phyloP scores from a whole-genome alignment of 2,329 filamentous ascomycete species.

The Scedosporium dehoogii region DNA sequence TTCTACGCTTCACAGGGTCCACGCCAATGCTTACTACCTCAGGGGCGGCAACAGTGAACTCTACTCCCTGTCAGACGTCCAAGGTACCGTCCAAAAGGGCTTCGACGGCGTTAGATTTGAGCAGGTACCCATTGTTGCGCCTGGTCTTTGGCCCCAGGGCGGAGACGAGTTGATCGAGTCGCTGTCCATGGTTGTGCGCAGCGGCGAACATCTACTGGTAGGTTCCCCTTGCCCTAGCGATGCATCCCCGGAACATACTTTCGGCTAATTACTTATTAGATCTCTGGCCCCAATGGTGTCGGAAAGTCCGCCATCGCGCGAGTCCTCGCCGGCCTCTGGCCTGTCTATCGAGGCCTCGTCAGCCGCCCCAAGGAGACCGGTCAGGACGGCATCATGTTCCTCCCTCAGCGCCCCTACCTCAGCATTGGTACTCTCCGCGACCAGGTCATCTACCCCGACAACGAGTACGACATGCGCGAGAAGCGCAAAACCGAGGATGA shows the following conservation, averaged over 20 bases:
- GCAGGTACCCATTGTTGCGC: slow-evolving; percentile 86
- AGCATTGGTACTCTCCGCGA: slow-evolving; percentile 88
- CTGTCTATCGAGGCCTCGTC: slow-evolving; percentile 85
- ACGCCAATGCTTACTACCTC: slow-evolving; percentile 77
- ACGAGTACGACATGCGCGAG: slow-evolving; percentile 85
- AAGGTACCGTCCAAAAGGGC: slow-evolving; percentile 87
- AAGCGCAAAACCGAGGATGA: slow-evolving; percentile 69
- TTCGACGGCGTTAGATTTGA: slow-evolving; percentile 93
- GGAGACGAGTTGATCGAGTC: slow-evolving; percentile 87
- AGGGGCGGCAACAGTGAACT: slow-evolving; percentile 60
- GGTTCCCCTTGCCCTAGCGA: not conserved
- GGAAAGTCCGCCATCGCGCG: slow-evolving; percentile 86
- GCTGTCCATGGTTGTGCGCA: slow-evolving; percentile 78
- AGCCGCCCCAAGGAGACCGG: slow-evolving; percentile 73
- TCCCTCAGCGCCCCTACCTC: slow-evolving; percentile 88
- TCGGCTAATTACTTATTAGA: slow-evolving; percentile 28
- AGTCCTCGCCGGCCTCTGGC: slow-evolving; percentile 88
- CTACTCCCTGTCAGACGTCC: slow-evolving; percentile 82
- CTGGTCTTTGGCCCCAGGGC: slow-evolving; percentile 75
- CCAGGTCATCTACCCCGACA: slow-evolving; percentile 96
- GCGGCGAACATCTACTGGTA: slow-evolving; percentile 75
- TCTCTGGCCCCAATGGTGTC: slow-evolving; percentile 89
- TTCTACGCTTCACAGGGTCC: slow-evolving; percentile 85
- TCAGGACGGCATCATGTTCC: slow-evolving; percentile 93
- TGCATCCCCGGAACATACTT: too few species aligned